Percentiles rank a stretch among this genome's conserved stretches.
Conservation (phyloP, 2,329 filamentous ascomycete genomes). For the Cercospora brassicicola region DNA sequence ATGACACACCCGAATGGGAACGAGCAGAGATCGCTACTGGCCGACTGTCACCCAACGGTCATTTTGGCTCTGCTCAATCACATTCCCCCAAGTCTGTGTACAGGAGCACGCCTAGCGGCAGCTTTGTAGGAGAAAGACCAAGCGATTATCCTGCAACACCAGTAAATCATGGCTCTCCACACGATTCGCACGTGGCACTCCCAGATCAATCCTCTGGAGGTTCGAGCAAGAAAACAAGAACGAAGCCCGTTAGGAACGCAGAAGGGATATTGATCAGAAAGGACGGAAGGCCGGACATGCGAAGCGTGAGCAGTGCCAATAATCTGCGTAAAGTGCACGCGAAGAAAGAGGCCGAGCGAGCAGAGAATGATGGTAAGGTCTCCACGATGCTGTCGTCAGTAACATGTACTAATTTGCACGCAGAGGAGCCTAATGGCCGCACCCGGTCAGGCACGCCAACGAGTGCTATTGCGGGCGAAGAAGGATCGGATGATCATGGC, state of each 20-base stretch:
- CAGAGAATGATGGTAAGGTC: constrained; percentile 26
- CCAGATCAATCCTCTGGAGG: constrained; percentile 21
- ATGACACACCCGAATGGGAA: constrained; percentile 47
- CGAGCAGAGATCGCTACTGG: constrained; percentile 40
- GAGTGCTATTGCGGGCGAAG: constrained; percentile 23
- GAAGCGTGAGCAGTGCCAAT: constrained; percentile 53
- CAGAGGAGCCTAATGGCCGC: constrained; percentile 24
- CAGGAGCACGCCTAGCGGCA: constrained; percentile 8
- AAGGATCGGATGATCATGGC: constrained; percentile 22
- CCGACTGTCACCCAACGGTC: constrained; percentile 42
- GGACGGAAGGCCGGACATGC: constrained; percentile 54
- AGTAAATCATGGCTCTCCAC: constrained; percentile 16
- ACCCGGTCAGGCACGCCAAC: constrained; percentile 28
- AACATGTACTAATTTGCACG: constrained; percentile 11
- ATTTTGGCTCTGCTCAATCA: constrained; percentile 24
- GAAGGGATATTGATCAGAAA: constrained; percentile 54
- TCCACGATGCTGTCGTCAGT: background rate
- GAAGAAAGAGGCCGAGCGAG: constrained; percentile 47
- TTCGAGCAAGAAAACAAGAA: constrained; percentile 49
- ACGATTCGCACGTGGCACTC: constrained; percentile 20
- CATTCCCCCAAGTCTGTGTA: constrained; percentile 20
- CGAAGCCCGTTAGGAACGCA: constrained; percentile 52
- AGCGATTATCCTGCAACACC: constrained; percentile 32
- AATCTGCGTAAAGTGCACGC: constrained; percentile 55
- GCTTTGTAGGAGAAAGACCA: constrained; percentile 22